Percentiles rank a stretch among this genome's conserved stretches.
Evolutionary conservation across 2,329 filamentous ascomycete species (phyloP).

Genomic region (Trichoderma atrobrunneum): DNA sequence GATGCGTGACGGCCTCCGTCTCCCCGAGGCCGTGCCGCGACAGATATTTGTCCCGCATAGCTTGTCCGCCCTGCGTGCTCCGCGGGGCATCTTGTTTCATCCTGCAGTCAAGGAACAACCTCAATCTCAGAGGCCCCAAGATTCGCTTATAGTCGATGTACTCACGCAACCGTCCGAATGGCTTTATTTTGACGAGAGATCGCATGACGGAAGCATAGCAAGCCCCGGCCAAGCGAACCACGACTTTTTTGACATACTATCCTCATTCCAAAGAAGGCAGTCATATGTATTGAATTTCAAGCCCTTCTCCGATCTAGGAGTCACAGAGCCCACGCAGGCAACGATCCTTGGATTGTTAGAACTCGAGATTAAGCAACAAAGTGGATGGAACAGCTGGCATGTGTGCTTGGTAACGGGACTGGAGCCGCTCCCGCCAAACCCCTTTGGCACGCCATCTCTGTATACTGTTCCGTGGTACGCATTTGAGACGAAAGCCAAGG

Average conservation of each 20-base stretch:
- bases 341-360: constrained; percentile 27
- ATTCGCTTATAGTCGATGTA: constrained; percentile 20
- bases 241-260: neutral
- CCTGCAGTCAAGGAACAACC: constrained; percentile 12
- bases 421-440: constrained; percentile 27
- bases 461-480: constrained; percentile 31
- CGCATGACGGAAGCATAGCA: neutral
- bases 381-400: constrained; percentile 16
- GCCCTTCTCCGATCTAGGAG: constrained; percentile 23
- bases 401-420: constrained; percentile 27
- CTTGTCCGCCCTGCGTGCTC: constrained; percentile 21
- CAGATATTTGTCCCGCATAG: constrained; percentile 28
- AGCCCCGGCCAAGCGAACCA: neutral
- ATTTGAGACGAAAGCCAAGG: constrained; percentile 24
- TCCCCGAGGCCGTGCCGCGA: constrained; percentile 12
- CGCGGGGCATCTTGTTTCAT: constrained; percentile 29
- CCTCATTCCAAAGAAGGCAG: neutral
- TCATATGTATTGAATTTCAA: constrained; percentile 31
- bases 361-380: constrained; percentile 18
- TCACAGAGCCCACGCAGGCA: constrained; percentile 22
- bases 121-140: neutral
- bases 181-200: constrained; percentile 25
- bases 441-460: constrained; percentile 29
- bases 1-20: neutral
- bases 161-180: constrained; percentile 29